Evolutionary conservation across 1,284 basidiomycete genomes (phyloP).

Genomic region (Porogramme epimiltina): DNA sequence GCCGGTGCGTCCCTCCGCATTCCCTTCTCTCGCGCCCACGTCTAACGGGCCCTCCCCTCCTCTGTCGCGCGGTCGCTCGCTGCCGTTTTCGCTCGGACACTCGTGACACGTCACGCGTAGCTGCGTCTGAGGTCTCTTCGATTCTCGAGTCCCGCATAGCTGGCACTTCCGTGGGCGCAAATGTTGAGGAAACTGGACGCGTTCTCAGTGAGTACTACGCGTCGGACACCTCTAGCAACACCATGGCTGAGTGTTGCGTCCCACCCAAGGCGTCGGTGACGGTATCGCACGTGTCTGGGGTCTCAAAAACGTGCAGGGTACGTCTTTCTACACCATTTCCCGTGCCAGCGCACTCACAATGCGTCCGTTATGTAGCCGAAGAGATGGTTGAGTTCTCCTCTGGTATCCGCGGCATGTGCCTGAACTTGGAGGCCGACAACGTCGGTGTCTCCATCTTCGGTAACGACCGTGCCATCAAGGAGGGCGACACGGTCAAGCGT

Average conservation of each 20-base stretch:
- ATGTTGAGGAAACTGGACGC: conserved; percentile 98
- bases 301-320: conserved; percentile 89
- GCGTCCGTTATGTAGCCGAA: conserved; percentile 64
- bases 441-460: conserved; percentile 99
- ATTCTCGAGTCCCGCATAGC: conserved; percentile 99
- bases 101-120: conserved; percentile 60
- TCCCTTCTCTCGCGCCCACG: conserved; percentile 14
- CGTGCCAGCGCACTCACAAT: conserved; percentile 15
- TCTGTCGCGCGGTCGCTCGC: conserved; percentile 15
- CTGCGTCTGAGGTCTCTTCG: conserved; percentile 98
- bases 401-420: conserved; percentile 97
- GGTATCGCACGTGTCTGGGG: conserved; percentile 99
- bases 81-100: conserved; percentile 19
- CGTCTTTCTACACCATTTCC: conserved; percentile 20
- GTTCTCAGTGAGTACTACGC: conserved; percentile 79
- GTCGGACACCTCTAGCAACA: not conserved
- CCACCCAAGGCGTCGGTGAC: conserved; percentile 88
- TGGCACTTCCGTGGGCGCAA: conserved; percentile 86
- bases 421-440: conserved; percentile 99
- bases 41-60: conserved; percentile 27
- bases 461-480: conserved; percentile 99
- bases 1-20: conserved; percentile 68
- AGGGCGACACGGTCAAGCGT: conserved; percentile 99
- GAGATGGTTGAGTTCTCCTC: conserved; percentile 99
- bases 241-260: conserved; percentile 16